Evolutionary conservation across 2,329 filamentous ascomycete genomes (phyloP).

Genomic region (Setomelanomma holmii): DNA sequence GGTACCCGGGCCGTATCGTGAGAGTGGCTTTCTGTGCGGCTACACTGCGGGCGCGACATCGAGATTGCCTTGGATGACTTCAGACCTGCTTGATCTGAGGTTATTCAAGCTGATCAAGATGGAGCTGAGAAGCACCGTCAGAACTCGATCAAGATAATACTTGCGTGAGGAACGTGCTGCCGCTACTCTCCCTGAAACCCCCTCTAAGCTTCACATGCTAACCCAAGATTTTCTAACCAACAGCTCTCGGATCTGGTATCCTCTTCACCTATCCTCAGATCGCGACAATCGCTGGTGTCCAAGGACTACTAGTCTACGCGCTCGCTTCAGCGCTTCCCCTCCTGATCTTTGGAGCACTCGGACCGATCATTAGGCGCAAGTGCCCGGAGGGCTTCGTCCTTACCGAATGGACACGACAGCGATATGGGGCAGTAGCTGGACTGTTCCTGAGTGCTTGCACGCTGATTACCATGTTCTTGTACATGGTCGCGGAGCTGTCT

Average conservation of each 20-base stretch:
- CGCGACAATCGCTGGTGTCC: conserved; percentile 78
- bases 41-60: conserved; percentile 87
- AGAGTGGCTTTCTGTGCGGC: conserved; percentile 52
- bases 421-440: conserved; percentile 73
- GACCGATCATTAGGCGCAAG: conserved; percentile 78
- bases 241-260: conserved; percentile 84
- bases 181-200: conserved; percentile 65
- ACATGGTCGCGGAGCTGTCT: conserved; percentile 86
- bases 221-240: conserved; percentile 40
- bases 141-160: conserved; percentile 99
- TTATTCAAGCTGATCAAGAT: conserved; percentile 42
- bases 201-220: conserved; percentile 34
- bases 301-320: conserved; percentile 79
- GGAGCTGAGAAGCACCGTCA: conserved; percentile 96
- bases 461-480: conserved; percentile 81
- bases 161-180: conserved; percentile 98
- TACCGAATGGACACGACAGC: conserved; percentile 82
- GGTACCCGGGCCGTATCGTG: conserved; percentile 4
- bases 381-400: conserved; percentile 85
- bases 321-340: conserved; percentile 75
- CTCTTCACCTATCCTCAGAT: conserved; percentile 84
- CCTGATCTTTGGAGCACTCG: conserved; percentile 75
- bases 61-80: conserved; percentile 12
- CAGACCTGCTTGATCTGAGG: conserved; percentile 5
- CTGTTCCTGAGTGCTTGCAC: conserved; percentile 80